Base-by-base conservation (phyloP, 305 asterid species). In the Petunia hybrid region DNA sequence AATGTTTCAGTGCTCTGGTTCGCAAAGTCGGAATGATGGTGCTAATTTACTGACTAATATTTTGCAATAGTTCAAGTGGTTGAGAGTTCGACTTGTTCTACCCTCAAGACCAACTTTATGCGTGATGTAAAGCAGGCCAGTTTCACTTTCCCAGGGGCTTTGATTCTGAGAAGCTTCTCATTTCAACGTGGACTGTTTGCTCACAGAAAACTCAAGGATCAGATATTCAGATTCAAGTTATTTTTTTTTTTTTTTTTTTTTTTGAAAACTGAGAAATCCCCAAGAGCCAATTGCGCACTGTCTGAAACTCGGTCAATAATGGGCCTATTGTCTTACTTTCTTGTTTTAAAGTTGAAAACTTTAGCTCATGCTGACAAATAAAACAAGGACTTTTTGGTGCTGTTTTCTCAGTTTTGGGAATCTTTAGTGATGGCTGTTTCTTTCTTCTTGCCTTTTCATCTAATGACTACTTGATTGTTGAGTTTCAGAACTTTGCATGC, bases 401-500 rank as follows among this genome's bases (percentile, higher is more conserved):
- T 46, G 77, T 31, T 70, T 70, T 70, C 77, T 71, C 77, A 71
- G 62, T 46, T 71, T 71, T 35, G 78, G 62, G 62, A 31, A 38
- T 6, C 78, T 71, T 71, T 31, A 48, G 10, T 71, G 62, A 36
- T 48, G 78, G 45, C 31, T 79, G 41, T 65, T 64, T 46, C 42
- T 63, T 51, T 45, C 45, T 64, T 46, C 31, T 64, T 78, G 59
- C n/a, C 42, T 63, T 64, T 79, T 53, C 36, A 79, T 71, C 78
- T 71, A 5, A 8, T 48, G 61, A 48, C 43, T 9, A 71, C 60
- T 71, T 71, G 78, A 71, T 48, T 71, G 31, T 46, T 46, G 61
- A 45, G 59, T 70, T 70, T 70, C 77, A 46, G 77, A 22, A 31
- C 77, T 70, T 42, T 70, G 74, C 60, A 46, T 70, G 77, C 77